Percentiles rank a stretch among this genome's conserved stretches.
phyloP scores from a whole-genome alignment of 202 grass and related monocot genomes.

The Hordeum pubiflorum region DNA sequence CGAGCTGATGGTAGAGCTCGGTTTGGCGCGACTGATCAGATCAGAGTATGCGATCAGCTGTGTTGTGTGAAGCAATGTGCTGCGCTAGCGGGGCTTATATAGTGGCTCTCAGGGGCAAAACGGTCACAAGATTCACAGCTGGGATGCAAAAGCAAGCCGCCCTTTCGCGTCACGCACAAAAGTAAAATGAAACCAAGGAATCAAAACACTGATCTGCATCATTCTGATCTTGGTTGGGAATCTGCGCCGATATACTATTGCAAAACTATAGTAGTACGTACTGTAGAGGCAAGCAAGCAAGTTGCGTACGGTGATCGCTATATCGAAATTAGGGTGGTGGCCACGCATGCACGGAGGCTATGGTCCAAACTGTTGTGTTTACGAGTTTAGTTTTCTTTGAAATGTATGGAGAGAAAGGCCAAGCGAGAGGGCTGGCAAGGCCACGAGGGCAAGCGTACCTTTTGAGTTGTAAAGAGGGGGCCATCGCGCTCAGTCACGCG shows the following conservation, averaged over 20 bases:
- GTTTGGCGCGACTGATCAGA: background rate
- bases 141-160: background rate
- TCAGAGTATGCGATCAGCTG: background rate
- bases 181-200: background rate
- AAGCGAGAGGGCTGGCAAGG: conserved; percentile 24
- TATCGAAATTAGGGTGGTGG: background rate
- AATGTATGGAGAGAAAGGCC: conserved; percentile 8
- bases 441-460: conserved; percentile 30
- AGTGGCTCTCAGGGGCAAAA: conserved; percentile 22
- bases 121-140: background rate
- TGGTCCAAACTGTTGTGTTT: background rate
- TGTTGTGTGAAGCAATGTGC: conserved; percentile 23
- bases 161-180: background rate
- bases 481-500: conserved; percentile 39
- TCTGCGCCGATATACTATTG: too few relatives aligned
- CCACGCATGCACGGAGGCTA: background rate
- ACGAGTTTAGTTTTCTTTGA: background rate
- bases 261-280: too few relatives aligned
- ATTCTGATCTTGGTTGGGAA: background rate
- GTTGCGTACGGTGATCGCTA: background rate
- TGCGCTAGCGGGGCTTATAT: conserved; percentile 31
- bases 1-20: background rate
- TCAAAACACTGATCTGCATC: background rate
- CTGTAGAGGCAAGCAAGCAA: background rate
- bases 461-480: conserved; percentile 36